A percentile compares a stretch with the other conserved stretches of the same genome.
Evolutionary conservation across 371 early-diverging fungal genomes (phyloP).

Genomic region (Circinella minor): DNA sequence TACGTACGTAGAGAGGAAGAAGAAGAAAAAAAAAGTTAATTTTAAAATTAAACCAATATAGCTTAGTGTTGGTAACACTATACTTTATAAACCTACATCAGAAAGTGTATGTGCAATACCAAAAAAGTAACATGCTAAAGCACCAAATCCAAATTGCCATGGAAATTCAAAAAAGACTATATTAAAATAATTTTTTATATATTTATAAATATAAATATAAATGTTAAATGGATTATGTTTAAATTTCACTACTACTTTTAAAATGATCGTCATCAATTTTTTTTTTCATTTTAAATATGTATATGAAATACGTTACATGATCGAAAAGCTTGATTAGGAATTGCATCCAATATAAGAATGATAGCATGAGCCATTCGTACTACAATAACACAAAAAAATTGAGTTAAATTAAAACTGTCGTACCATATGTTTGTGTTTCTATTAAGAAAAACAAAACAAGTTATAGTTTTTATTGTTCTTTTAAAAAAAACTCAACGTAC

Average conservation of each 20-base stretch:
- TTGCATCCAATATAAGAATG: conserved; percentile 23
- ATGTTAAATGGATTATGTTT: too few species aligned
- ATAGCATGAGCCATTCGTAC: conserved; percentile 32
- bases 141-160: conserved; percentile 46
- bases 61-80: background rate
- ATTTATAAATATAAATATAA: too few species aligned
- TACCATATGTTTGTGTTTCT: too few species aligned
- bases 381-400: conserved; percentile 14
- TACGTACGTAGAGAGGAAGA: too few species aligned
- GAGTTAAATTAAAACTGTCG: conserved; percentile 1
- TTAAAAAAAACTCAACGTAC: conserved; percentile 13
- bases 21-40: background rate
- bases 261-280: background rate
- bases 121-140: conserved; percentile 44
- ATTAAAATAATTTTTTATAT: background rate
- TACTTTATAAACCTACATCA: conserved; percentile 27
- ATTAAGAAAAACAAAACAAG: background rate
- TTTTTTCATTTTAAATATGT: too few species aligned
- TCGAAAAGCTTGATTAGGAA: conserved; percentile 25
- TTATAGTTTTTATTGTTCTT: background rate
- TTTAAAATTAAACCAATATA: background rate
- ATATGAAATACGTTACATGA: conserved; percentile 23
- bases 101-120: conserved; percentile 47
- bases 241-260: background rate
- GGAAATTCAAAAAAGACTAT: conserved; percentile 43